Evolutionary conservation across 139 green algal species (phyloP), one percentile per base, ranked within the genome.

Genomic region (Bryopsis sp.): DNA sequence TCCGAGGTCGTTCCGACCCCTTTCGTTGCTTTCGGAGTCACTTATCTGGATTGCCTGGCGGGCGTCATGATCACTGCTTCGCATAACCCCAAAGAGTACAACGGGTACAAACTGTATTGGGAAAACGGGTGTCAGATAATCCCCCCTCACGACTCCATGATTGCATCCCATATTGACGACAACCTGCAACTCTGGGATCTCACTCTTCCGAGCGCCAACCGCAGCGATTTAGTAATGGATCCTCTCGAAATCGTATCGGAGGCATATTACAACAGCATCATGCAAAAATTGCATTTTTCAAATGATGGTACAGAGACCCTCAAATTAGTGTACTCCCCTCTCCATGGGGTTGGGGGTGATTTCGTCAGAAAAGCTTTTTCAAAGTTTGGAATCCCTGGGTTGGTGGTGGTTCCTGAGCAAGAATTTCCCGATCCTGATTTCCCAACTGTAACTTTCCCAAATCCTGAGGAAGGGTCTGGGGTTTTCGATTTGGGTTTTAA

Each of bases 51-150:
- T 24, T 75, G 85, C 54, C 60, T 61, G n/a, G 87, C 80, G 2
- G 87, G 87, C 6, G 67, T 93, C 58, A 93, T 93, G 87, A 73
- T 93, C 47, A 93, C 87, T 0, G 87, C 87, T 1, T 83, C 70
- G 0, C 87, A 93, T 79, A 93, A 93, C 73, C 87, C 87, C 2
- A 90, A 90, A 37, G 72, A 87, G 67, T 89, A 93, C 80, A 93
- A 93, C 68, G 87, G 87, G 0, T 89, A 89, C 79, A 92, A 91
- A 71, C 84, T 85, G 50, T 8, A 67, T 8, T 37, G 35, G 57
- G 36, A 35, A 15, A 26, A 62, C 7, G 54, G 7, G 11, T 7
- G 39, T 39, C 72, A 93, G 73, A 92, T 93, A 75, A 89, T 93
- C 15, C 86, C 87, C 0, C 87, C 87, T 0, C 73, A 84, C 34